Evolutionary conservation across 371 early-diverging fungal species (phyloP).

Genomic region (Parasitella parasitica): DNA sequence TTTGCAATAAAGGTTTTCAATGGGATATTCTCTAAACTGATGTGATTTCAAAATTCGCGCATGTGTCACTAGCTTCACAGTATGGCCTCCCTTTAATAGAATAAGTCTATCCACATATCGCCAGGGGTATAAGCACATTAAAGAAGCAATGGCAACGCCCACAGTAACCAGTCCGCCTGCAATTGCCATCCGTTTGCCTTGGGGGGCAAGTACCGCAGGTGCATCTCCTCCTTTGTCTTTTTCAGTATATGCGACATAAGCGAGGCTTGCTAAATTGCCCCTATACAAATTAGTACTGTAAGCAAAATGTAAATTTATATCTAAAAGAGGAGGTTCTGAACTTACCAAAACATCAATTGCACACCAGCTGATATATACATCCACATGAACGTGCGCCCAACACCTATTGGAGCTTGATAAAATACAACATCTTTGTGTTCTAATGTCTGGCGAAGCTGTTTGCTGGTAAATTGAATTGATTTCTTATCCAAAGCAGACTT

Average conservation of each 20-base stretch:
- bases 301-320: background rate
- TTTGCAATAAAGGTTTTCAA: slow-evolving; percentile 38
- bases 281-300: slow-evolving; percentile 9
- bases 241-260: slow-evolving; percentile 42
- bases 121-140: slow-evolving; percentile 57
- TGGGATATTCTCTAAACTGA: slow-evolving; percentile 38
- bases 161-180: slow-evolving; percentile 40
- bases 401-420: slow-evolving; percentile 43
- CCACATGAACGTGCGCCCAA: slow-evolving; percentile 37
- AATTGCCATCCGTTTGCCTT: slow-evolving; percentile 40
- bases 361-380: slow-evolving; percentile 54
- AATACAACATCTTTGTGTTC: slow-evolving; percentile 43
- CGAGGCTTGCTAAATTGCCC: slow-evolving; percentile 53
- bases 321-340: background rate
- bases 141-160: slow-evolving; percentile 43
- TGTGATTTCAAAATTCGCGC: slow-evolving; percentile 39
- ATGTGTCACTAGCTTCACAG: slow-evolving; percentile 37
- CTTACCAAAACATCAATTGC: slow-evolving; percentile 51
- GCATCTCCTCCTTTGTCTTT: slow-evolving; percentile 44
- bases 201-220: slow-evolving; percentile 40
- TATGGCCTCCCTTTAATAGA: slow-evolving; percentile 37
- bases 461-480: slow-evolving; percentile 25
- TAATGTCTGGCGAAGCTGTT: slow-evolving; percentile 35
- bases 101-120: slow-evolving; percentile 45
- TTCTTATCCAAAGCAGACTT: slow-evolving; percentile 21